Evolutionary conservation across 305 asterid species (phyloP), one percentile per base, ranked within the genome.

Genomic region (Fraxinus paxiana): DNA sequence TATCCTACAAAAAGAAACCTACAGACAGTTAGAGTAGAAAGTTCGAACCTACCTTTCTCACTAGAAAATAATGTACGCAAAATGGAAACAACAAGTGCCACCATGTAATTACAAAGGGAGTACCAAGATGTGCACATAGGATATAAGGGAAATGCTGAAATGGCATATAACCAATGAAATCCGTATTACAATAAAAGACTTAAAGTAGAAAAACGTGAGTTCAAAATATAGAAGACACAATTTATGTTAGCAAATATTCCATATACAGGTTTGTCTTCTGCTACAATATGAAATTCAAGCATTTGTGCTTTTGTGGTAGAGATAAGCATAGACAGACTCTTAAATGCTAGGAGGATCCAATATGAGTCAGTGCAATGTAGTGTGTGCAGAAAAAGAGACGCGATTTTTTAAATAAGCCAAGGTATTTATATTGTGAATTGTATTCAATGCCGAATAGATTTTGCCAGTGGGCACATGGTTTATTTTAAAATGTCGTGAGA

Each of bases 1-100:
- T 90, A 83, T 93, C 99, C 99, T 96, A 92, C 82, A 87, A 87
- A 80, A 76, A 73, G 82, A 82, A 79, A 80, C 78, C 77, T 24
- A 26, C 70, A 18, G 81, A 83, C 74, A 83, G 79, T 54, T 56
- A 77, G 38, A 20, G 17, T 18, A 76, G 31, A 38, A 73, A 41
- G 33, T 76, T 63, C 46, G 18, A 34, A 76, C 17, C 83, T 18
- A 74, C 34, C 79, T 2, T 77, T 77, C 38, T 9, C 80, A 75
- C 82, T 61, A 77, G 41, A 72, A 75, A 78, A 83, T 43, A 46
- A 73, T 15, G 28, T 18, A 22, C 10, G 56, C 2, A 78, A 59
- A 79, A 69, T 71, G 48, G 24, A 7, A 24, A 56, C 46, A 24
- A 61, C 30, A 75, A 34, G 69, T 20, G 30, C 35, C 37, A 33